Evolutionary conservation across 2,329 filamentous ascomycete genomes (phyloP).

Genomic region (Venturia oleaginea): DNA sequence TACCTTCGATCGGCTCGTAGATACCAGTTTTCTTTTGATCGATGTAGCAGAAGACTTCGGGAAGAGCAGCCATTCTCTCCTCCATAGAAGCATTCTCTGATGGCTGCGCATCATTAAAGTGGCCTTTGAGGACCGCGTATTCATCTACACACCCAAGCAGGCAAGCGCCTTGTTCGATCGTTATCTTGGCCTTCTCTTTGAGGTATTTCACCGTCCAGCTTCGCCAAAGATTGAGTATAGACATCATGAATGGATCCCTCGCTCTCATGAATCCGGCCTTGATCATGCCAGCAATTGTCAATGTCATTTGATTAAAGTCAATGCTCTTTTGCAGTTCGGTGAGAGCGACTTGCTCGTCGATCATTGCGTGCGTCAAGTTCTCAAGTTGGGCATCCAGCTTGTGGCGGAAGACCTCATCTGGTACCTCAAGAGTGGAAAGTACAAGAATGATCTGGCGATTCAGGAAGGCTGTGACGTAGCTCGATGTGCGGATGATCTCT

Average conservation of each 20-base stretch:
- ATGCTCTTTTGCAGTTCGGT: slow-evolving; percentile 63
- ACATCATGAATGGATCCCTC: slow-evolving; percentile 72
- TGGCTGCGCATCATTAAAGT: slow-evolving; percentile 45
- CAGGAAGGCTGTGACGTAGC: slow-evolving; percentile 66
- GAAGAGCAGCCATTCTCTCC: slow-evolving; percentile 48
- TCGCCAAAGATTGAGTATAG: slow-evolving; percentile 73
- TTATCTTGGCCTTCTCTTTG: slow-evolving; percentile 83
- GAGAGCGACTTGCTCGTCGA: slow-evolving; percentile 53
- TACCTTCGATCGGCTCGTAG: slow-evolving; percentile 60
- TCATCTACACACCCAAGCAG: slow-evolving; percentile 86
- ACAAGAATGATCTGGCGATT: slow-evolving; percentile 87
- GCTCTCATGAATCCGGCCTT: slow-evolving; percentile 65
- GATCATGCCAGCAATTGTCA: slow-evolving; percentile 67
- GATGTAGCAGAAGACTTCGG: slow-evolving; percentile 85
- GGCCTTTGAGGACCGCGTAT: slow-evolving; percentile 63
- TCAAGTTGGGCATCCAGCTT: slow-evolving; percentile 61
- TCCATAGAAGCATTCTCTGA: slow-evolving; percentile 24
- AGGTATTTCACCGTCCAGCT: slow-evolving; percentile 82
- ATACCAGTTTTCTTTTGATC: slow-evolving; percentile 43
- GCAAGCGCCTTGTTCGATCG: slow-evolving; percentile 72
- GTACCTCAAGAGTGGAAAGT: slow-evolving; percentile 68
- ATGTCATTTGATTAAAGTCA: slow-evolving; percentile 75
- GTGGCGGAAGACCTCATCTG: slow-evolving; percentile 53
- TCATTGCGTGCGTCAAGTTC: slow-evolving; percentile 62
- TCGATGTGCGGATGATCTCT: slow-evolving; percentile 77